Base-by-base conservation (phyloP, 768 basidiomycete species). In the Pulveroboletus frians region DNA sequence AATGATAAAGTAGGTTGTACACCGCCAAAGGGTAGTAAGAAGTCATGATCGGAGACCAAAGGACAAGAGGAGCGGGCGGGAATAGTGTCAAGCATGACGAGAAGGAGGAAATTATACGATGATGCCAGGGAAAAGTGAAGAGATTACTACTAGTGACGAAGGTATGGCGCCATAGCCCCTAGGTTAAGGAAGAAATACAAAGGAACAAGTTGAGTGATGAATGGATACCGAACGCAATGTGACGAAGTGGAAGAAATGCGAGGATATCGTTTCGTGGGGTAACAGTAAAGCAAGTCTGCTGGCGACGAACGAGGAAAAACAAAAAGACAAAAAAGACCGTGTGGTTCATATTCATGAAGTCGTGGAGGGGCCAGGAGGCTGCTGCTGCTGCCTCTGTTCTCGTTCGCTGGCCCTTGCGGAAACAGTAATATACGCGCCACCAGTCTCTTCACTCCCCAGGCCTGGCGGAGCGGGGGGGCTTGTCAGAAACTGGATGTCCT, bases 361-460 rank as follows among this genome's bases (percentile, higher is more conserved):
- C 48, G 31, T 57, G 58, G 66, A 57, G 52, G 68, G 43, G 49
- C 54, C 48, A 49, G 56, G 52, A 47, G 54, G 52, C 18, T 62
- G 64, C 31, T 52, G 53, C 48, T 52, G 53, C 48, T 64, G 58
- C 58, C 64, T 59, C 52, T 57, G 58, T 62, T 76, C 79, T 57
- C 83, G 80, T 67, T 90, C 85, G 62, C 81, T 83, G 26, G 81
- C 90, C 60, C 81, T 81, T 56, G 87, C 85, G 36, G 90, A 92
- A 45, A 92, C 74, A 14, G 91, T 92, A 59, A 92, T 82, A 62
- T 92, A 92, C 14, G 90, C 86, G 43, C 90, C 84, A 50, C 90
- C 90, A 37, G 79, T 73, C 68, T 90, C 89, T 57, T 90, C 87
- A 21, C 39, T 66, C 13, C 76, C 69, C 32, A 89, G 71, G 51